Evolutionary conservation across 1,284 basidiomycete species (phyloP).

Genomic region (Hymenochaete sp.): DNA sequence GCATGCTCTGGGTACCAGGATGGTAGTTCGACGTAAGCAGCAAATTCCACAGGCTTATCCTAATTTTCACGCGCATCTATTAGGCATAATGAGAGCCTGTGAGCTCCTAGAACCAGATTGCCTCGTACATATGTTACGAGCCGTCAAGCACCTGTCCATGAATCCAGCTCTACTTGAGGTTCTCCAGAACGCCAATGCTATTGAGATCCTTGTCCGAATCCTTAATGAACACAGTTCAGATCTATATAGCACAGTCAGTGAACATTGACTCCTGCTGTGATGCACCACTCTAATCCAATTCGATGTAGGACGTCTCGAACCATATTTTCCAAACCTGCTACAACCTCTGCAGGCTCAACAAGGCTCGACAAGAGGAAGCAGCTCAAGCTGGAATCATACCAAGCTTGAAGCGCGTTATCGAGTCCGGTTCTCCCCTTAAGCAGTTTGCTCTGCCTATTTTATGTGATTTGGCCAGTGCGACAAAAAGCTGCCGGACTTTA

Average conservation of each 20-base stretch:
- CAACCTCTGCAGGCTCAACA: slow-evolving; percentile 91
- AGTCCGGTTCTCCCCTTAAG: slow-evolving; percentile 83
- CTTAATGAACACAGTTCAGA: slow-evolving; percentile 77
- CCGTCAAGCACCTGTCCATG: slow-evolving; percentile 94
- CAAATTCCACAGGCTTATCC: background rate
- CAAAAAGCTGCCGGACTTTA: slow-evolving; percentile 80
- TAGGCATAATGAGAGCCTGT: slow-evolving; percentile 79
- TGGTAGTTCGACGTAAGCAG: slow-evolving; percentile 77
- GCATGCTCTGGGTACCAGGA: slow-evolving; percentile 82
- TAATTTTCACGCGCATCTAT: slow-evolving; percentile 10
- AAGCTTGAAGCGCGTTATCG: slow-evolving; percentile 79
- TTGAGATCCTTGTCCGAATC: slow-evolving; percentile 82
- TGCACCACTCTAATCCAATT: slow-evolving; percentile 4
- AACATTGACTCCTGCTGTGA: background rate
- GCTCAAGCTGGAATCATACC: slow-evolving; percentile 93
- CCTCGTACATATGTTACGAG: slow-evolving; percentile 85
- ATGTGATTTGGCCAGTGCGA: slow-evolving; percentile 90
- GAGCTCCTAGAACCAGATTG: slow-evolving; percentile 77
- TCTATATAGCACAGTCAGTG: slow-evolving; percentile 70
- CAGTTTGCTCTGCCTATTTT: slow-evolving; percentile 96
- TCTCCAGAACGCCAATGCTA: slow-evolving; percentile 91
- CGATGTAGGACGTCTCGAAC: slow-evolving; percentile 78
- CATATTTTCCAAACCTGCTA: slow-evolving; percentile 93
- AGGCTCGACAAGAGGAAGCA: slow-evolving; percentile 91
- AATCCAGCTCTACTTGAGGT: slow-evolving; percentile 84